Evolutionary conservation across 2,329 filamentous ascomycete genomes (phyloP).

Genomic region (Penicillium crustosum): DNA sequence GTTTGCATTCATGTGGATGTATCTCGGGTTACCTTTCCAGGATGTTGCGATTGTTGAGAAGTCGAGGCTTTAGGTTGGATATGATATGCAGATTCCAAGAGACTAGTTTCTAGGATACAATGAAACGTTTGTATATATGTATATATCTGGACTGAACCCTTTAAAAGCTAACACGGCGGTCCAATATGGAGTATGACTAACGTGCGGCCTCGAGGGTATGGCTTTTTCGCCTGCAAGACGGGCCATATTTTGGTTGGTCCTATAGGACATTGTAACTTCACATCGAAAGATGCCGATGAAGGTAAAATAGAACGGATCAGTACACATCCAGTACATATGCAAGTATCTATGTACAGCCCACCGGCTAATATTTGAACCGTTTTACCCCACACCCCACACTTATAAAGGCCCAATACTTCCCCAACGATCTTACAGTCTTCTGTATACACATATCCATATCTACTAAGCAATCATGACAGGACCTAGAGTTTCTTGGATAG

Average conservation of each 20-base stretch:
- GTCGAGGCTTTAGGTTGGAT: constrained; percentile 12
- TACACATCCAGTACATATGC: too few relatives aligned
- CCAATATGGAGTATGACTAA: too few relatives aligned
- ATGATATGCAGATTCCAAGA: not conserved
- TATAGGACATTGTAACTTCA: too few relatives aligned
- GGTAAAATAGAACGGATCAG: not conserved
- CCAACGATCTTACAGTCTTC: not conserved
- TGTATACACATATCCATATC: not conserved
- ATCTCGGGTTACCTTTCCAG: constrained; percentile 54
- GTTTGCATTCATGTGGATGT: constrained; percentile 62
- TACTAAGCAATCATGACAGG: constrained; percentile 26
- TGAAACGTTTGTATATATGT: not conserved
- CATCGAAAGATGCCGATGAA: too few relatives aligned
- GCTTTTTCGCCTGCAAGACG: too few relatives aligned
- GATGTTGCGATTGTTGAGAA: constrained; percentile 29
- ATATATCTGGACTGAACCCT: too few relatives aligned
- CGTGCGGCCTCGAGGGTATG: too few relatives aligned
- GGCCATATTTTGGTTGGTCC: too few relatives aligned
- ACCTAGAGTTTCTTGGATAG: constrained; percentile 69
- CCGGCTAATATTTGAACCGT: constrained; percentile 18
- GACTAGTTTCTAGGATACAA: not conserved
- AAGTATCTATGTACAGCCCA: too few relatives aligned
- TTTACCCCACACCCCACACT: constrained; percentile 18
- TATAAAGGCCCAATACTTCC: constrained; percentile 3
- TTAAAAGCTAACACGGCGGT: too few relatives aligned